Conservation (phyloP, 179 eudicot species). For the Beta macrorhiza region DNA sequence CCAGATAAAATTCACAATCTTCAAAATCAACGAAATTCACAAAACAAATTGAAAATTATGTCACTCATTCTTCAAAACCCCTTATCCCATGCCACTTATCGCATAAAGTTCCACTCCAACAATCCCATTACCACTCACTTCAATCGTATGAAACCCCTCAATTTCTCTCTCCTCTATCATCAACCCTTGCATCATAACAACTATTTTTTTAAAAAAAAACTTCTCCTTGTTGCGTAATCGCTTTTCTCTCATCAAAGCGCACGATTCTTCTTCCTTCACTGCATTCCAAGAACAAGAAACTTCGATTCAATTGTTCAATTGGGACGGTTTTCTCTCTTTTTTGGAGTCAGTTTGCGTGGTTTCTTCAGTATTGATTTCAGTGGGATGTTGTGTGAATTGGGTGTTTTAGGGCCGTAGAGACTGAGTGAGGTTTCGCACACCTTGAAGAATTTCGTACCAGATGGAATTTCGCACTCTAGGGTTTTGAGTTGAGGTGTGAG, state of each 20-base stretch:
- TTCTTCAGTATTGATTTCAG: conserved; percentile 52
- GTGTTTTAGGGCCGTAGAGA: too few species aligned
- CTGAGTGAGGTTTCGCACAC: too few species aligned
- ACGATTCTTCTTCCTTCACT: conserved; percentile 24
- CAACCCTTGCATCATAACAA: conserved; percentile 7
- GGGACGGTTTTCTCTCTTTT: conserved; percentile 55
- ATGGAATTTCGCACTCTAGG: too few species aligned
- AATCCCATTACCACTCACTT: conserved; percentile 9
- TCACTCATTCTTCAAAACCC: conserved; percentile 46
- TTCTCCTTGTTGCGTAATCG: conserved; percentile 16
- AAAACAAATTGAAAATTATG: conserved; percentile 29
- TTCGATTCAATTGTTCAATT: conserved; percentile 25
- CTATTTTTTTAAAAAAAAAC: conserved; percentile 14
- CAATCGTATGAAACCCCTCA: conserved; percentile 31
- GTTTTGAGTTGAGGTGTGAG: too few species aligned
- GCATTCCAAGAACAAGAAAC: conserved; percentile 6
- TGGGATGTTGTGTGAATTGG: background rate
- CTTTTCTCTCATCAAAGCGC: conserved; percentile 23
- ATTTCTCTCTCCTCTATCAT: conserved; percentile 16
- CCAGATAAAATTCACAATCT: background rate
- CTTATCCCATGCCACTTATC: conserved; percentile 34
- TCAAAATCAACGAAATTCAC: too few species aligned
- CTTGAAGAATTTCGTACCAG: too few species aligned
- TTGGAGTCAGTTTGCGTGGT: conserved; percentile 53
- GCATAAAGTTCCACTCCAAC: conserved; percentile 20